These are phyloP conservation scores for Saccharomyces hybrid DNA, from an alignment of 1,139 yeast genomes.

Conservation along the genomic window DNA sequence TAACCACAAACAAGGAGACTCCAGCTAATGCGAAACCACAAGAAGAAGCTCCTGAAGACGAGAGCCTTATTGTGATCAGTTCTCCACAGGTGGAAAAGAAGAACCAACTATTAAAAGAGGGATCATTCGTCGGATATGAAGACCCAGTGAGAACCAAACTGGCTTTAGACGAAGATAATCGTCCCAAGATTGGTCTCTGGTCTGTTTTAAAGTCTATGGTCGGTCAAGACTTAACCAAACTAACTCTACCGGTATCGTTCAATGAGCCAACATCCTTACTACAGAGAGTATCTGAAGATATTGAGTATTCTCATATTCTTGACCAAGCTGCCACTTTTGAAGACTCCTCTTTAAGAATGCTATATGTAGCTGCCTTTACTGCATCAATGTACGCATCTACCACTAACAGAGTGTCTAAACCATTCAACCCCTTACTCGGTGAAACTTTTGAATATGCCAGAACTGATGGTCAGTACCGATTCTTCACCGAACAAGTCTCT, in stretches of 20 bases:
- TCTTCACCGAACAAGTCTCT: conserved; percentile 90
- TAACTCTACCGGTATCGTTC: conserved; percentile 93
- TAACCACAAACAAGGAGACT: conserved; percentile 5
- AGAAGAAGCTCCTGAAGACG: conserved; percentile 1
- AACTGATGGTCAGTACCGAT: conserved; percentile 79
- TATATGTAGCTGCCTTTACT: conserved; percentile 88
- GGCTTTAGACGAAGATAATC: conserved; percentile 68
- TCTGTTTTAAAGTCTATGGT: conserved; percentile 89
- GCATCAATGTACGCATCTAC: conserved; percentile 95
- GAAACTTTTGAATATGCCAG: conserved; percentile 91
- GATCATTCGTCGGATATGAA: conserved; percentile 80
- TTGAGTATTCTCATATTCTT: conserved; percentile 75
- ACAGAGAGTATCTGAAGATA: conserved; percentile 92
- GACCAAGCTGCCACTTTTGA: conserved; percentile 69
- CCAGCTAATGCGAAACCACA: conserved; percentile 2
- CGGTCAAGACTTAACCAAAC: conserved; percentile 95
- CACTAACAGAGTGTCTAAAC: conserved; percentile 87
- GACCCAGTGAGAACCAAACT: conserved; percentile 69
- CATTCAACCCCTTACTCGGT: conserved; percentile 91
- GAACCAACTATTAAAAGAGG: conserved; percentile 42
- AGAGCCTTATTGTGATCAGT: conserved; percentile 5
- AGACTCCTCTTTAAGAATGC: conserved; percentile 75
- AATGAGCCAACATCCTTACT: conserved; percentile 91
- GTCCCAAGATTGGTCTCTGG: conserved; percentile 92
- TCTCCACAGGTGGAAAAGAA: conserved; percentile 34